Base-by-base conservation (phyloP, 129 eudicot genomes). In the Logfia minima region DNA sequence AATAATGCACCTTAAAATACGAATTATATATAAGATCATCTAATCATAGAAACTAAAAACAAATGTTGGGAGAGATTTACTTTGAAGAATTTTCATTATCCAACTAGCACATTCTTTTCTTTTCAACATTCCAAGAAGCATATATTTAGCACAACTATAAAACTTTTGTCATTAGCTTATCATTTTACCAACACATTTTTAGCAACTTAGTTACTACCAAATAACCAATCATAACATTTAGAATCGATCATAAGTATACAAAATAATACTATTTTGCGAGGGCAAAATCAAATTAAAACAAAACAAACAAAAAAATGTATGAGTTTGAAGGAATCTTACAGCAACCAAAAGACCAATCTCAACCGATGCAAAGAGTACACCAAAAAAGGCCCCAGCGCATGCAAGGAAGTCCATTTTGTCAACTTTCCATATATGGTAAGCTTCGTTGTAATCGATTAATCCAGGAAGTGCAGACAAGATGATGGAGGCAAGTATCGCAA, bases 391-490 rank as follows among this genome's bases (percentile, higher is more conserved):
- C 10, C 87, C 88, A 14, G 81, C 70, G 76, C 89, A 84, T 43
- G 89, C 86, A 29, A 90, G 75, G 76, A 90, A 90, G 51, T 90
- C 96, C 61, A 86, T 3, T 64, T 90, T 90, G 85, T 88, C 91
- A 61, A 88, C 91, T 75, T 85, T 90, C 91, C 93, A 90, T 0
- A 90, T 76, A 64, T 81, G 75, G 41, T 72, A 75, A 11, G 89
- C 91, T 65, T 83, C 89, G 9, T 80, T 76, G 23, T 84, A 58
- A 81, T 90, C 92, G 31, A 90, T 85, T 4, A 90, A 80, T 73
- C 96, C 92, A 53, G 90, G 87, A 65, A 88, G 68, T 14, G 96
- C 96, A n/a, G 93, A 86, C 71, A 90, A 29, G 31, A 90, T 90
- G 4, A 90, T 86, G 23, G 93, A 82, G 6, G 87, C 96, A 26